Evolutionary conservation across 305 asterid genomes (phyloP).

Genomic region (Fraxinus baroniana): DNA sequence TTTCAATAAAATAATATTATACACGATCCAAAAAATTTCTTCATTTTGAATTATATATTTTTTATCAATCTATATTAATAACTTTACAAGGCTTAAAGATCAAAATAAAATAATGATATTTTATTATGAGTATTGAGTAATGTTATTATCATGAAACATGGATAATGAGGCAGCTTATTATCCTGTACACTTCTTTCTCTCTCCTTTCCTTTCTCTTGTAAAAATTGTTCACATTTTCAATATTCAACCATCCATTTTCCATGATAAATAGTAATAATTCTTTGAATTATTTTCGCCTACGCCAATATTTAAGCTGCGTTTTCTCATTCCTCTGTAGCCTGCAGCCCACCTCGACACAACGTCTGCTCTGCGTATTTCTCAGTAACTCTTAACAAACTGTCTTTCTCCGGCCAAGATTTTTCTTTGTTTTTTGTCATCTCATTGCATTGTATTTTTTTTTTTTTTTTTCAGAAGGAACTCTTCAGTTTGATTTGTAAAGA

Average conservation of each 20-base stretch:
- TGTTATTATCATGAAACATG: too few relatives aligned
- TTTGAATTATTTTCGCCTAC: not conserved
- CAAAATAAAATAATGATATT: not conserved
- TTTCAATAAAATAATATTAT: too few relatives aligned
- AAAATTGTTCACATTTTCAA: too few relatives aligned
- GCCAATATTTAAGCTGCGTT: not conserved
- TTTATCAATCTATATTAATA: not conserved
- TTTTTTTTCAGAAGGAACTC: not conserved
- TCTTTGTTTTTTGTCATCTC: not conserved
- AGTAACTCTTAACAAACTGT: not conserved
- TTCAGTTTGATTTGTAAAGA: not conserved
- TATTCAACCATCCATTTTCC: too few relatives aligned
- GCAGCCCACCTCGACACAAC: not conserved
- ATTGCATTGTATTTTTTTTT: not conserved
- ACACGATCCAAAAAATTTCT: too few relatives aligned
- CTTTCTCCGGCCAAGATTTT: slow-evolving; percentile 14
- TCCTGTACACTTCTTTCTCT: too few relatives aligned
- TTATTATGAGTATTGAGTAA: too few relatives aligned
- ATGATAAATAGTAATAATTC: too few relatives aligned
- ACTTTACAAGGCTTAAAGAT: not conserved
- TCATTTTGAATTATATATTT: too few relatives aligned
- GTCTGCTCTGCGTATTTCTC: not conserved
- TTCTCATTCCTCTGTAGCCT: not conserved
- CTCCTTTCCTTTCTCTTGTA: too few relatives aligned
- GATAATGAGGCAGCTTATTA: too few relatives aligned